Conservation (phyloP, 2,329 filamentous ascomycete genomes). For the Leptographium wingfieldii region DNA sequence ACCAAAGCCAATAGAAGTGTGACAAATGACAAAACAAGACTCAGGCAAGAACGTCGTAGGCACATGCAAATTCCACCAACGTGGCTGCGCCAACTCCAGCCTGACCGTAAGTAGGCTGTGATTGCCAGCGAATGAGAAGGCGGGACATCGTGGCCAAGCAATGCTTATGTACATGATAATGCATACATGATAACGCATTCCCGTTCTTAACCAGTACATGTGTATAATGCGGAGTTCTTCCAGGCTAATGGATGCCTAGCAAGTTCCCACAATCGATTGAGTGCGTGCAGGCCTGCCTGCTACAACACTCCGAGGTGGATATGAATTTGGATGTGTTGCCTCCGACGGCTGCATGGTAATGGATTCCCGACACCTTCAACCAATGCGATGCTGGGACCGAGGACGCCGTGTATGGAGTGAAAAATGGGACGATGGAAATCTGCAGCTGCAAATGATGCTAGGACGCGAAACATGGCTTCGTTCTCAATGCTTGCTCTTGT, state of each 20-base stretch:
- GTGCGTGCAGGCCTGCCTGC: not conserved
- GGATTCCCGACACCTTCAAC: not conserved
- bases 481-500: slow-evolving; percentile 5
- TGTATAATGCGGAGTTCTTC: not conserved
- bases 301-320: not conserved
- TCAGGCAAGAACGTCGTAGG: not conserved
- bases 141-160: no score
- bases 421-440: no score
- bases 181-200: not conserved
- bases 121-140: no score
- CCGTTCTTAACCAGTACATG: not conserved
- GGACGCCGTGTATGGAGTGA: no score
- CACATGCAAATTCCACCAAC: not conserved
- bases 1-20: not conserved
- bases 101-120: not conserved
- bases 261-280: not conserved
- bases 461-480: not conserved
- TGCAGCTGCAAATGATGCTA: not conserved
- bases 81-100: not conserved
- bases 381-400: not conserved
- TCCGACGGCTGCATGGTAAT: not conserved
- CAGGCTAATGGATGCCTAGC: not conserved
- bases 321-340: not conserved
- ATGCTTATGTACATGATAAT: not conserved
- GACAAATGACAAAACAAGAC: not conserved